Conservation (phyloP, 352 stramenopile species). For the Globisporangium okanoganense region DNA sequence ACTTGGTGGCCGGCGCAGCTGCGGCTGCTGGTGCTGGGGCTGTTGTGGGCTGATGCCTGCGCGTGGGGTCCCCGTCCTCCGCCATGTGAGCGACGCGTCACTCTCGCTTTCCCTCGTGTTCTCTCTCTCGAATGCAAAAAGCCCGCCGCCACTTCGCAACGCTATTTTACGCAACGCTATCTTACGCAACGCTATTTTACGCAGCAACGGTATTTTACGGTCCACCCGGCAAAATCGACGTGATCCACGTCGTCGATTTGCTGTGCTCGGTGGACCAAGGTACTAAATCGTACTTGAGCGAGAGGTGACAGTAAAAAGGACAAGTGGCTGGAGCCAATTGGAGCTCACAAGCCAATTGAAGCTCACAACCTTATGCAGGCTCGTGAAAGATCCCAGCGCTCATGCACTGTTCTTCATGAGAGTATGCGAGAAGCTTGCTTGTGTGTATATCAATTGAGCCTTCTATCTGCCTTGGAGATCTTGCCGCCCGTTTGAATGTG, state of each 20-base stretch:
- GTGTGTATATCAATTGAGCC: no score
- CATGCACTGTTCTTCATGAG: no score
- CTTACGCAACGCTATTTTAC: not conserved
- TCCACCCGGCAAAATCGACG: not conserved
- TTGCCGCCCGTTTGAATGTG: no score
- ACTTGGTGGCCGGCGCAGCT: conserved; percentile 17
- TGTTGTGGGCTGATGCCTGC: not conserved
- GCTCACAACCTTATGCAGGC: no score
- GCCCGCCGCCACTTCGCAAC: not conserved
- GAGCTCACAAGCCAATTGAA: no score
- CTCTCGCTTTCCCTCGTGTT: not conserved
- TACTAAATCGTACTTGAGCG: not conserved
- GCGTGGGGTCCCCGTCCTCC: conserved; percentile 10
- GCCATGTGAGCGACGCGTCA: conserved; percentile 3
- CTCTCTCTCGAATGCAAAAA: conserved; percentile 4
- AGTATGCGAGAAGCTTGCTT: no score
- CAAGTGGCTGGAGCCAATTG: no score
- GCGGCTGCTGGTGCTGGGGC: not conserved
- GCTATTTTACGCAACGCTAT: conserved; percentile 5
- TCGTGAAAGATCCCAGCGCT: no score
- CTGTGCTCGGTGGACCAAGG: not conserved
- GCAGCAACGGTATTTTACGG: no score
- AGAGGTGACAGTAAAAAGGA: not conserved
- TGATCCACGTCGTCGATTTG: not conserved
- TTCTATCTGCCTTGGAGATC: no score